These are phyloP conservation scores for Emergomyces orientalis DNA, from an alignment of 2,329 filamentous ascomycete species.

Conservation along the genomic window DNA sequence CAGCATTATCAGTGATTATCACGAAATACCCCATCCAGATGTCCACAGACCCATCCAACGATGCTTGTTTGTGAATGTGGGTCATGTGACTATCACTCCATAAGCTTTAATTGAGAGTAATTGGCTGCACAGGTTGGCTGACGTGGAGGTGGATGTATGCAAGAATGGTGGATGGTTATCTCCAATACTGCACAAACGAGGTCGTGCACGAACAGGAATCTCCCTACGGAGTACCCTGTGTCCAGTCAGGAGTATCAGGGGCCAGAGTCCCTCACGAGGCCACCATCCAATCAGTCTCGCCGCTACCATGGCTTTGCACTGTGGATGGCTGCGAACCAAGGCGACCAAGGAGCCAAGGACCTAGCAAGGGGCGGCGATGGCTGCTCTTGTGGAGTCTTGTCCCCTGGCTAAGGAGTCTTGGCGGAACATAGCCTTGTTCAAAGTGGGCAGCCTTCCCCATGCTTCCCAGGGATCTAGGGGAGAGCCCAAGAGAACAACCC, in stretches of 20 bases:
- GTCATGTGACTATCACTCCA: not conserved
- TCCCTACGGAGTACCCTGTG: not conserved
- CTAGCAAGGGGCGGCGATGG: not conserved
- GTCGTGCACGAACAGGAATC: not conserved
- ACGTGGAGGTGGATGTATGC: not conserved
- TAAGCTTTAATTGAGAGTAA: not conserved
- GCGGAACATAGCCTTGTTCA: not conserved
- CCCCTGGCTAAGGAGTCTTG: not conserved
- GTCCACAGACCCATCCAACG: not conserved
- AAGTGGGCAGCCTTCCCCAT: not conserved
- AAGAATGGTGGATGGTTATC: not conserved
- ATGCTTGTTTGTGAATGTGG: not conserved
- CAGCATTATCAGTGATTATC: not conserved
- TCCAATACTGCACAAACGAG: not conserved
- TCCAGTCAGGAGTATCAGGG: no score
- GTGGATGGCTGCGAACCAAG: not conserved
- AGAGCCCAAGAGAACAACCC: not conserved
- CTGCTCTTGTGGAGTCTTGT: not conserved
- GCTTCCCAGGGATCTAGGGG: not conserved
- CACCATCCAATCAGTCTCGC: not conserved
- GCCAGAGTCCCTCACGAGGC: not conserved
- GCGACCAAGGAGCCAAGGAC: not conserved
- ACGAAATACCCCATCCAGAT: not conserved
- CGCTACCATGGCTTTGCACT: not conserved
- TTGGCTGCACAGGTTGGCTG: not conserved